Evolutionary conservation across 805 yeast genomes (phyloP).

Genomic region (Wickerhamiella allomyrinae): DNA sequence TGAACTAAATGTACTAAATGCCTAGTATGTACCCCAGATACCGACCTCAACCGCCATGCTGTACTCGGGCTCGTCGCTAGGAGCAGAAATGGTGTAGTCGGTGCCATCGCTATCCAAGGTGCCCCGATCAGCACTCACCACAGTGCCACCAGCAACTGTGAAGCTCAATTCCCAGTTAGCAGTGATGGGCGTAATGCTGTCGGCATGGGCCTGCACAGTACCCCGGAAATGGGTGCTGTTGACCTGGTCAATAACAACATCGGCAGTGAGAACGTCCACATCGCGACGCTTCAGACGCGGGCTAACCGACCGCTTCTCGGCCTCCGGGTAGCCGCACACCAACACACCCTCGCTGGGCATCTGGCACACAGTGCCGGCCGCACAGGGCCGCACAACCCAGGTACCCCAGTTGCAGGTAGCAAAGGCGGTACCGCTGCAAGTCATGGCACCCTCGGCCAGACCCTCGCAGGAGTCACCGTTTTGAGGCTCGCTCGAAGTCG

Average conservation of each 20-base stretch:
- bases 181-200: neutral
- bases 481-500: neutral
- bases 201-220: neutral
- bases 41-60: slow-evolving; percentile 1
- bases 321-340: slow-evolving; percentile 19
- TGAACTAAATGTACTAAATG: neutral
- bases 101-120: neutral
- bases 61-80: neutral
- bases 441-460: slow-evolving; percentile 17
- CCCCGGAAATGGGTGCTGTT: slow-evolving; percentile 1
- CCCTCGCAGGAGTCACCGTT: slow-evolving; percentile 17
- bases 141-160: neutral
- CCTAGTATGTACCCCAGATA: neutral
- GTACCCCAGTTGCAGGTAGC: slow-evolving; percentile 19
- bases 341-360: slow-evolving; percentile 11
- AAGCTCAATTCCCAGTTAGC: neutral
- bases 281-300: neutral
- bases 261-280: neutral
- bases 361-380: slow-evolving; percentile 21
- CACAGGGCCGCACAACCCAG: slow-evolving; percentile 22
- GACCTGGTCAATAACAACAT: neutral
- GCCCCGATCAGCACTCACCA: neutral
- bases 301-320: neutral
- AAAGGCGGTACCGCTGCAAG: slow-evolving; percentile 18
- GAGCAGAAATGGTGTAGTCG: neutral